phyloP scores from a whole-genome alignment of 2,329 filamentous ascomycete species.

The Fusarium staphyleae region DNA sequence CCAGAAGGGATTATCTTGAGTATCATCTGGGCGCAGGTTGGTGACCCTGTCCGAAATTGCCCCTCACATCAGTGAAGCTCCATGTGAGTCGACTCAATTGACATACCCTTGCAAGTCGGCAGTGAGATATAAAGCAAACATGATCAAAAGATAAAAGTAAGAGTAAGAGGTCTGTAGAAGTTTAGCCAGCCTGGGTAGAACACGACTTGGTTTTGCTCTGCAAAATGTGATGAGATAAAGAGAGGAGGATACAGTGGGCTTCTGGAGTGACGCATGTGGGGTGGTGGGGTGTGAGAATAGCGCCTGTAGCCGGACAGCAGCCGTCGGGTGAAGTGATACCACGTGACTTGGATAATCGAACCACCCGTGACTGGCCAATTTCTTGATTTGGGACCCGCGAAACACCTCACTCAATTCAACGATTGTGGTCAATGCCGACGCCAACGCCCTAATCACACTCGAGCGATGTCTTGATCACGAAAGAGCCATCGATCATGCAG shows the following conservation, averaged over 20 bases:
- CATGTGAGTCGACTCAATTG: not conserved
- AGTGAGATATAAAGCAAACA: slow-evolving; percentile 71
- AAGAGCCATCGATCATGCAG: slow-evolving; percentile 62
- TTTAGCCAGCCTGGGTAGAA: not conserved
- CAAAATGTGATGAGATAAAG: slow-evolving; percentile 1
- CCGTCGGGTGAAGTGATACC: not conserved
- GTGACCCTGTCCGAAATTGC: slow-evolving; percentile 71
- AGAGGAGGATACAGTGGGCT: slow-evolving; percentile 21
- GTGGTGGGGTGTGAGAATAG: slow-evolving; percentile 41
- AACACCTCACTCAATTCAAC: slow-evolving; percentile 41
- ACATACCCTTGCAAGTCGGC: slow-evolving; percentile 74
- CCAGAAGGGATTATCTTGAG: slow-evolving; percentile 82
- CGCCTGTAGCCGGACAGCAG: not conserved
- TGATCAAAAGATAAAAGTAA: slow-evolving; percentile 44
- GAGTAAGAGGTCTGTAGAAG: not conserved
- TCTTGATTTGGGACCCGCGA: slow-evolving; percentile 27
- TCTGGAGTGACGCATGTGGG: slow-evolving; percentile 30
- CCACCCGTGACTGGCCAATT: slow-evolving; percentile 38
- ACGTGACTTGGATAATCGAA: slow-evolving; percentile 41
- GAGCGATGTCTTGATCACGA: slow-evolving; percentile 36
- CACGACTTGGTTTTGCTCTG: not conserved
- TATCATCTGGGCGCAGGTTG: slow-evolving; percentile 85
- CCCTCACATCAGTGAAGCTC: slow-evolving; percentile 31
- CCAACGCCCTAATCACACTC: slow-evolving; percentile 13
- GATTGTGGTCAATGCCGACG: slow-evolving; percentile 16